Conservation (phyloP, 208 protist genomes). For the Crithidia mellificae region DNA sequence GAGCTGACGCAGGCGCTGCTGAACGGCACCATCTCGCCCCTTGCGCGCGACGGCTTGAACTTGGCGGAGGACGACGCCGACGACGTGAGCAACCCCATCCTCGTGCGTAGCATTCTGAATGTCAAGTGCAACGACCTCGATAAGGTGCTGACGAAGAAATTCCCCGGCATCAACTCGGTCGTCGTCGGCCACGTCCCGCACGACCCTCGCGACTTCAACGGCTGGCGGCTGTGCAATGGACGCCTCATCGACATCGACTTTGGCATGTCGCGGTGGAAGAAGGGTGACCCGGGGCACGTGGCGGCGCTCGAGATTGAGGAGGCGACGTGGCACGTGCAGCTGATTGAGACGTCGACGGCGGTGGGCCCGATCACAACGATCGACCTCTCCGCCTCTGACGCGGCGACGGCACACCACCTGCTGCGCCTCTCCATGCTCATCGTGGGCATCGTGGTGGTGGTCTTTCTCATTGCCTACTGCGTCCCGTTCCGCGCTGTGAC, state of each 20-base stretch:
- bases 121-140: constrained; percentile 79
- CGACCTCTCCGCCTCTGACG: constrained; percentile 4
- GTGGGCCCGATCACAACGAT: constrained; percentile 22
- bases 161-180: constrained; percentile 75
- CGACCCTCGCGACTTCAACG: constrained; percentile 73
- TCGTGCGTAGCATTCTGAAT: constrained; percentile 82
- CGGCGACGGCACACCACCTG: constrained; percentile 15
- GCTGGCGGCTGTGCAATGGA: constrained; percentile 78
- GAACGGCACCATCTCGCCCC: constrained; percentile 62
- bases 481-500: constrained; percentile 4
- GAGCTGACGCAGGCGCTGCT: constrained; percentile 65
- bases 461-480: constrained; percentile 25
- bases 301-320: constrained; percentile 87
- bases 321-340: constrained; percentile 64
- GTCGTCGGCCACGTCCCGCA: constrained; percentile 91
- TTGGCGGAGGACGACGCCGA: constrained; percentile 65
- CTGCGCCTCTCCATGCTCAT: constrained; percentile 23
- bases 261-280: constrained; percentile 89
- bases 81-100: constrained; percentile 81
- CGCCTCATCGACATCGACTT: constrained; percentile 88
- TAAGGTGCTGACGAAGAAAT: constrained; percentile 72
- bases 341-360: constrained; percentile 64
- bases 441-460: constrained; percentile 10
- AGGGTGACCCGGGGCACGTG: constrained; percentile 83
- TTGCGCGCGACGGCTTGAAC: constrained; percentile 62